Conservation (phyloP, 2,329 filamentous ascomycete species). For the Trichoderma pleuroti region DNA sequence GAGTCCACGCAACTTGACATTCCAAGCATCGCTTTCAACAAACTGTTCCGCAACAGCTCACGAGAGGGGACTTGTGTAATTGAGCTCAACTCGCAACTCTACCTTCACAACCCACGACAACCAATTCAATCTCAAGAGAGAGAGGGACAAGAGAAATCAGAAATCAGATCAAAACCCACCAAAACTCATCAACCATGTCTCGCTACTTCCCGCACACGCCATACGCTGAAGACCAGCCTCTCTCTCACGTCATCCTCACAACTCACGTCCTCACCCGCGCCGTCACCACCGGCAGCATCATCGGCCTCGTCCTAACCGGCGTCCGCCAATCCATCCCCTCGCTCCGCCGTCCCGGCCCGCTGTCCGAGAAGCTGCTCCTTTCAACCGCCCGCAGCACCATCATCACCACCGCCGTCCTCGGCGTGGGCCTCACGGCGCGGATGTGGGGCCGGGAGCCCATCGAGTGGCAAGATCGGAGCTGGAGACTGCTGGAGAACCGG, state of each 20-base stretch:
- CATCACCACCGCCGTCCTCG: constrained; percentile 43
- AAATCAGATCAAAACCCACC: not conserved
- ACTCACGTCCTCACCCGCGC: constrained; percentile 57
- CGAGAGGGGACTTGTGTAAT: not conserved
- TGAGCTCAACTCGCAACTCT: not conserved
- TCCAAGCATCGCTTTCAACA: accelerated
- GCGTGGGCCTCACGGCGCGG: constrained; percentile 41
- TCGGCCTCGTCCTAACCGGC: constrained; percentile 42
- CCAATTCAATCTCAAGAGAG: not conserved
- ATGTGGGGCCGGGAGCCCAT: constrained; percentile 57
- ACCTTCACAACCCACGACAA: not conserved
- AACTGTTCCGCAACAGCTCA: not conserved
- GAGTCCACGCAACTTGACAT: not conserved
- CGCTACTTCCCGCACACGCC: constrained; percentile 52
- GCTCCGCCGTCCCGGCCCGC: constrained; percentile 27
- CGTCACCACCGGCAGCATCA: constrained; percentile 49
- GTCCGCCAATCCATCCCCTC: constrained; percentile 30
- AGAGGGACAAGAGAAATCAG: not conserved
- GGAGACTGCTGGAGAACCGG: constrained; percentile 56
- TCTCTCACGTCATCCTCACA: constrained; percentile 52
- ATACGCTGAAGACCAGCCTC: constrained; percentile 62
- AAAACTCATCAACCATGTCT: constrained; percentile 42
- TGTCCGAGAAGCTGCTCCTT: constrained; percentile 40
- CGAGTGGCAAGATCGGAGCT: constrained; percentile 62
- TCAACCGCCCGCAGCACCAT: constrained; percentile 45